Percentiles rank a stretch among this genome's conserved stretches.
phyloP scores from a whole-genome alignment of 1,284 basidiomycete genomes.

The Pulchroboletus neoregius region DNA sequence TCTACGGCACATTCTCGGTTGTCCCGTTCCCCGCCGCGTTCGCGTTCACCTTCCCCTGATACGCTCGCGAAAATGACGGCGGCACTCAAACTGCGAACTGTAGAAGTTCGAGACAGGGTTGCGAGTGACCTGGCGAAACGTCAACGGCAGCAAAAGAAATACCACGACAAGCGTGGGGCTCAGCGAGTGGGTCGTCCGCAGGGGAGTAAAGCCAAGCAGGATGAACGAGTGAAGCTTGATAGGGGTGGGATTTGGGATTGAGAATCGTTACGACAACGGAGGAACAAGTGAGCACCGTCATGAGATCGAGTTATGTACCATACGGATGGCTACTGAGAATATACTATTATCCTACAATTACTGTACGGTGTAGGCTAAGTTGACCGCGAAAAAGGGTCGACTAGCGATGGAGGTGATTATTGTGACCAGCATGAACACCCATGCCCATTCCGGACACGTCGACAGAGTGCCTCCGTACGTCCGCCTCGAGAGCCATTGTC shows the following conservation, averaged over 20 bases:
- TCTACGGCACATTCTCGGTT: constrained; percentile 32
- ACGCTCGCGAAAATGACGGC: constrained; percentile 35
- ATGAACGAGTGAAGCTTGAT: constrained; percentile 62
- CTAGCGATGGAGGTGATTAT: constrained; percentile 12
- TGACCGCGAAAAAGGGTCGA: neutral
- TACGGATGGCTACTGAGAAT: constrained; percentile 5
- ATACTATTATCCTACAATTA: constrained; percentile 24
- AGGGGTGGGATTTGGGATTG: constrained; percentile 62
- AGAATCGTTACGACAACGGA: constrained; percentile 20
- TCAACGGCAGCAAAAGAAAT: constrained; percentile 64
- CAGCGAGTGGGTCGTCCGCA: constrained; percentile 67
- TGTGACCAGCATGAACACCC: constrained; percentile 21
- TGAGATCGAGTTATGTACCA: too few relatives aligned
- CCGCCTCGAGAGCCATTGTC: constrained; percentile 29
- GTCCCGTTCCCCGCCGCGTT: constrained; percentile 46
- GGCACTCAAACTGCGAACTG: constrained; percentile 25
- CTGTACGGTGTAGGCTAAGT: constrained; percentile 3
- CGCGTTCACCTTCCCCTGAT: constrained; percentile 40
- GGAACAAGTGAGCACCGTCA: constrained; percentile 3
- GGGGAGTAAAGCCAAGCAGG: constrained; percentile 84
- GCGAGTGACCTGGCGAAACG: constrained; percentile 61
- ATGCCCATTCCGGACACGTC: constrained; percentile 32
- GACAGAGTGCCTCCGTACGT: constrained; percentile 33
- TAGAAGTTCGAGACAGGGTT: constrained; percentile 55
- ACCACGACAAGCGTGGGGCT: constrained; percentile 66